Percentiles rank a stretch among this genome's conserved stretches.
phyloP scores from a whole-genome alignment of 768 basidiomycete genomes.

The Cantharellus anzutake region DNA sequence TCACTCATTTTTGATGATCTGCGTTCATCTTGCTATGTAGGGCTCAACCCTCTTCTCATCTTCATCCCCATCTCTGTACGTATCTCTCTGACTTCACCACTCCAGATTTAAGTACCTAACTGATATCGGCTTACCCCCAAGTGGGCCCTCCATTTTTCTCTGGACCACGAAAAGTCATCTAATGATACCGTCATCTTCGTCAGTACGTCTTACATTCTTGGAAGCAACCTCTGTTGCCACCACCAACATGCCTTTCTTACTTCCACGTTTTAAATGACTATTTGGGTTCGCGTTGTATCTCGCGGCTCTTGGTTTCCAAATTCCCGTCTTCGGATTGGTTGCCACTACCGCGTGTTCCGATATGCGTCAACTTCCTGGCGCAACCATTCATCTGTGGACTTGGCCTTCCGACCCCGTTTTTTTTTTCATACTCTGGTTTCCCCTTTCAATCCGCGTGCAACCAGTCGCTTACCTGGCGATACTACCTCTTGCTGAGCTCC shows the following conservation, averaged over 20 bases:
- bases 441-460: no score
- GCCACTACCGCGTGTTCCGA: no score
- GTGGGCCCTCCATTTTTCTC: slow-evolving; percentile 12
- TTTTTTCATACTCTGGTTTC: no score
- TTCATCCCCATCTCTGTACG: slow-evolving; percentile 54
- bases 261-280: no score
- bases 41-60: slow-evolving; percentile 46
- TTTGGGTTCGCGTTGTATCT: no score
- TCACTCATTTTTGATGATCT: not conserved
- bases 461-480: no score
- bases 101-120: not conserved
- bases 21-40: slow-evolving; percentile 18
- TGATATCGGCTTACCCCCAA: not conserved
- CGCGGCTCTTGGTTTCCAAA: no score
- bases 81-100: not conserved
- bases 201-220: slow-evolving; percentile 50
- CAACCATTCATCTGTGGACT: no score
- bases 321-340: no score
- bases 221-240: slow-evolving; percentile 75
- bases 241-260: no score
- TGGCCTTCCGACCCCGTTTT: no score
- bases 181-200: slow-evolving; percentile 48
- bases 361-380: not conserved
- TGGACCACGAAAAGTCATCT: slow-evolving; percentile 53
- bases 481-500: no score